Evolutionary conservation across 202 grass and related monocot genomes (phyloP), one percentile per base, ranked within the genome.

Genomic region (Panicum hallii): DNA sequence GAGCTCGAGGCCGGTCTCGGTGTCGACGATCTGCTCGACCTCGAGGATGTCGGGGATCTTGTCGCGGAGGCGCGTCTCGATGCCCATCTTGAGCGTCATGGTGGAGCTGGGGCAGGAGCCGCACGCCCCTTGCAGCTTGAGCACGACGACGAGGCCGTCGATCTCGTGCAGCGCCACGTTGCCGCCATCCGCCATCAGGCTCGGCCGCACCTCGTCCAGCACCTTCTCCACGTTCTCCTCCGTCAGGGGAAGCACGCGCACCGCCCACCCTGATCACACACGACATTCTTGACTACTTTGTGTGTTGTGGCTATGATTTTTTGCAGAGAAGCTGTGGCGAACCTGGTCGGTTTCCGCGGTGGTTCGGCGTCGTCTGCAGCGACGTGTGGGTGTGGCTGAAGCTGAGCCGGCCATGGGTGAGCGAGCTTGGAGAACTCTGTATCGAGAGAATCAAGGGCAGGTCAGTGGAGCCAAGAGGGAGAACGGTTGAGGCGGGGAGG

Each of bases 61-160:
- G 84, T 99, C 96, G 12, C 91, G 89, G 75, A 99, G 90, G 71
- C 96, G 91, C 0, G 90, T 90, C 79, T 99, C 96, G 62, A 99
- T 99, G 11, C 96, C 96, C 96, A 94, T 99, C 90, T 94, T 99
- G 85, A 99, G 88, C 19, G 93, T 96, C 96, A 99, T 99, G 81
- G 93, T 96, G 72, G 96, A 99, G 90, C 96, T 99, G 6, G 96
- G 96, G 88, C 96, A 99, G 17, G 96, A 99, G 44, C 96, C 93
- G 19, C 96, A 99, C 0, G 96, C 93, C 2, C 96, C 96, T 85
- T 99, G 96, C 79, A 99, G 84, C 86, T 94, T 99, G 64, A 99
- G 74, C 81, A 96, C 96, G 54, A 96, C 96, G 57, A 99, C 91
- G 15, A 96, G 81, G 70, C 93, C 91, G 5, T 99, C 96, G 38